Evolutionary conservation across 345 rosid genomes (phyloP).

Genomic region (Arabidopsis arenosa): DNA sequence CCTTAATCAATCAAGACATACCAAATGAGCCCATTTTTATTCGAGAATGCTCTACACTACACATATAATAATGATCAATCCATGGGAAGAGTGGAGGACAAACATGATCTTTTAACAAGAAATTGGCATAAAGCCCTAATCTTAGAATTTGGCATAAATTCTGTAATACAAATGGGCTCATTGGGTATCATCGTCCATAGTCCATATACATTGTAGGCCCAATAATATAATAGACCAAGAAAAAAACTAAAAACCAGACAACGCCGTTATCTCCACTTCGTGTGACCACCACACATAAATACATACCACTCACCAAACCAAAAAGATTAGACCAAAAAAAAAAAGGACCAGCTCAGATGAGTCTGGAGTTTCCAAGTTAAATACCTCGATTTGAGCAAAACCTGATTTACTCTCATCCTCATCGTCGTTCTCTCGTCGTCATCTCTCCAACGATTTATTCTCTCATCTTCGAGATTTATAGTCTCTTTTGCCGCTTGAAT

Average conservation of each 20-base stretch:
- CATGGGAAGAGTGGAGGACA: too few species aligned
- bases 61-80: too few species aligned
- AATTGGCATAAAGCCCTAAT: neutral
- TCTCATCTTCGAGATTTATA: neutral
- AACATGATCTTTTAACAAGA: too few species aligned
- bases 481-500: constrained; percentile 20
- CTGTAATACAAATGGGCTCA: neutral
- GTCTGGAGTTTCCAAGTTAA: neutral
- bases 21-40: too few species aligned
- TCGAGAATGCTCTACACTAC: too few species aligned
- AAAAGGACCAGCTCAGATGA: neutral
- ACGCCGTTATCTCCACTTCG: constrained; percentile 15
- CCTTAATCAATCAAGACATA: too few species aligned
- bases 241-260: neutral
- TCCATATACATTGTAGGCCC: neutral
- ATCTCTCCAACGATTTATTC: neutral
- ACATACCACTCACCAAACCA: neutral
- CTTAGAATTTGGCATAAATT: neutral
- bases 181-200: neutral
- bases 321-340: neutral
- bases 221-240: neutral
- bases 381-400: constrained; percentile 33
- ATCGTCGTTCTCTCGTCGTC: neutral
- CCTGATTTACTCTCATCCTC: constrained; percentile 16
- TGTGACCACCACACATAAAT: constrained; percentile 6